A percentile compares a stretch with the other conserved stretches of the same genome.
Evolutionary conservation across 305 asterid genomes (phyloP).

Genomic region (Rubia peregrina): DNA sequence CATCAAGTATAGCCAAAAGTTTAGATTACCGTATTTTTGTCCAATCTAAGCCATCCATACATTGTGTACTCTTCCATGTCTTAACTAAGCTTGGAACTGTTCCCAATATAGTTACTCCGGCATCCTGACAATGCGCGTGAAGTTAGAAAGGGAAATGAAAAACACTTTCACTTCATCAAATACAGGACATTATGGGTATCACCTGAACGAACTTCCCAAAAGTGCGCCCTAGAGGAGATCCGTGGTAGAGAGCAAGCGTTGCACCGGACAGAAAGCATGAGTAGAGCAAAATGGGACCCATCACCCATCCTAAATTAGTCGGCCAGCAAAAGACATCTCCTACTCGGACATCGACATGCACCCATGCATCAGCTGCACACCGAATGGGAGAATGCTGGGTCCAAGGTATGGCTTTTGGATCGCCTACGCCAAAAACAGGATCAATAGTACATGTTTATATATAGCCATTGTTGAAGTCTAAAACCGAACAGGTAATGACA

Average conservation of each 20-base stretch:
- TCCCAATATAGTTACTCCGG: slow-evolving; percentile 80
- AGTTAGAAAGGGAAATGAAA: not conserved
- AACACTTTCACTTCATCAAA: slow-evolving; percentile 1
- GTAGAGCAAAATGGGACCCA: slow-evolving; percentile 82
- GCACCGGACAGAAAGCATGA: slow-evolving; percentile 81
- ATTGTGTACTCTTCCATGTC: slow-evolving; percentile 77
- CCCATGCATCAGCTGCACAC: slow-evolving; percentile 77
- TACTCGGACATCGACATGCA: slow-evolving; percentile 44
- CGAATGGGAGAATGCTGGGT: slow-evolving; percentile 89
- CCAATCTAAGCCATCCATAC: slow-evolving; percentile 89
- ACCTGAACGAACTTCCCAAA: slow-evolving; percentile 95
- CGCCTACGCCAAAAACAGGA: slow-evolving; percentile 43
- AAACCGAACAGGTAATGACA: not conserved
- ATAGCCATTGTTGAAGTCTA: not conserved
- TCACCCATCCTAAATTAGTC: slow-evolving; percentile 96
- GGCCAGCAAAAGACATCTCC: slow-evolving; percentile 92
- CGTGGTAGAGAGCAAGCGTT: slow-evolving; percentile 87
- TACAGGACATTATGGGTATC: slow-evolving; percentile 7
- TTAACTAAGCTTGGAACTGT: slow-evolving; percentile 97
- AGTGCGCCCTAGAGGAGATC: slow-evolving; percentile 77
- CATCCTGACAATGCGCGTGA: slow-evolving; percentile 45
- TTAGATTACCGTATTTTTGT: slow-evolving; percentile 61
- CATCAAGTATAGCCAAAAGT: not conserved
- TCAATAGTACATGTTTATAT: slow-evolving; percentile 1
- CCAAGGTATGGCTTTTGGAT: slow-evolving; percentile 97